phyloP scores from a whole-genome alignment of 208 protist genomes.

The Kentomonas sorsogonicus region DNA sequence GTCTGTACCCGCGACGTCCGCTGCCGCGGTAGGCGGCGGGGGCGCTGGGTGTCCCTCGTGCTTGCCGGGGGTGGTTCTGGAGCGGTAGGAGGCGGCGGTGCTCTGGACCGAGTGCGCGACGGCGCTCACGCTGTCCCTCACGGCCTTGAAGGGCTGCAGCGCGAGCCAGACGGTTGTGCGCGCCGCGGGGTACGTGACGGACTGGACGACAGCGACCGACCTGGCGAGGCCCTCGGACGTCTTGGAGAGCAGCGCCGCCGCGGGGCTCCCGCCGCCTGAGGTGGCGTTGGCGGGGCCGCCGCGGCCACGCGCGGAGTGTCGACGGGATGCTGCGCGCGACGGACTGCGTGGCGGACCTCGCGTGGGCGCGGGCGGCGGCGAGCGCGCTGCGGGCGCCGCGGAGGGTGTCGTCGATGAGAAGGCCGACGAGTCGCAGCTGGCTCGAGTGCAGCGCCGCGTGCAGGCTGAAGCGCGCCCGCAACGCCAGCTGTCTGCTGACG shows the following conservation, averaged over 20 bases:
- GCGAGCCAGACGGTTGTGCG: neutral
- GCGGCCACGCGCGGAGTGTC: no score
- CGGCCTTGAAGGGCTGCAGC: no score
- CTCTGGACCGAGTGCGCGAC: no score
- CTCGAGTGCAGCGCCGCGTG: constrained; percentile 8
- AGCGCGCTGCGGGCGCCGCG: neutral
- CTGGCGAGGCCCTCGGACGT: neutral
- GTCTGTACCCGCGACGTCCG: no score
- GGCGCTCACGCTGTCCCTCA: no score
- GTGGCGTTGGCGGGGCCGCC: no score
- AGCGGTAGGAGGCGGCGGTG: no score
- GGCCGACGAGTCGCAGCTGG: neutral
- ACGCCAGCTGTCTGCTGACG: constrained; percentile 21
- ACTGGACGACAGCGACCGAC: neutral
- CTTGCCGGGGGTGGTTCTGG: neutral
- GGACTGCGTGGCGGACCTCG: no score
- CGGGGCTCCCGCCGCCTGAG: neutral
- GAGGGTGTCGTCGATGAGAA: neutral
- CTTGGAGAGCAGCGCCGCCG: neutral
- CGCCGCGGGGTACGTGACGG: neutral
- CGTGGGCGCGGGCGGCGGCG: no score
- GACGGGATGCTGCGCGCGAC: no score
- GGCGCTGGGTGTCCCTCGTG: no score
- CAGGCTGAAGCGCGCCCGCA: constrained; percentile 23
- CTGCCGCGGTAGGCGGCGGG: no score